A percentile compares a stretch with the other conserved stretches of the same genome.
Conservation (phyloP, 768 basidiomycete genomes). For the Stropharia rugosoannulata region DNA sequence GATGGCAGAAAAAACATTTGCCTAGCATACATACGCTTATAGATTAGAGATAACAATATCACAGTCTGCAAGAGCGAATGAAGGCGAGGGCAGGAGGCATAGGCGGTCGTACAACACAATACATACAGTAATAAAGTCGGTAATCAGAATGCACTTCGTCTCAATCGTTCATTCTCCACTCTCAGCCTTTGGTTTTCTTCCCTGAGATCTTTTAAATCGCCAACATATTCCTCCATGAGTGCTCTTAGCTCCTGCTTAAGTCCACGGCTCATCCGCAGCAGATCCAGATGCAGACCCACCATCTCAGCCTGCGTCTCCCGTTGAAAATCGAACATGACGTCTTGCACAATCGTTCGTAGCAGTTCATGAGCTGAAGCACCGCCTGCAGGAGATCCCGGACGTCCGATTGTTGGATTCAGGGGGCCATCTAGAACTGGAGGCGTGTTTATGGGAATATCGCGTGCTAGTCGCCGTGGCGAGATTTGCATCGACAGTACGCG, state of each 20-base stretch:
- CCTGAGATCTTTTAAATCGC: constrained; percentile 56
- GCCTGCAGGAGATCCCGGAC: constrained; percentile 12
- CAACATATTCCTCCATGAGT: constrained; percentile 60
- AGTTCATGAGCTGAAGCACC: constrained; percentile 52
- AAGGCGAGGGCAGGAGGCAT: no score
- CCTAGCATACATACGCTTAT: no score
- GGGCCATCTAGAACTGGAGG: constrained; percentile 35
- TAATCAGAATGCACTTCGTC: constrained; percentile 30
- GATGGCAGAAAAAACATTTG: no score
- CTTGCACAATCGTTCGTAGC: constrained; percentile 61
- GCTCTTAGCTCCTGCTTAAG: constrained; percentile 66
- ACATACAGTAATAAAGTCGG: no score
- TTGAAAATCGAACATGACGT: constrained; percentile 74
- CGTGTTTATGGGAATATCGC: constrained; percentile 20
- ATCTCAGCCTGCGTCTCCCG: constrained; percentile 70
- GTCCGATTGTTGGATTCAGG: neutral
- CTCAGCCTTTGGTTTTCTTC: constrained; percentile 68
- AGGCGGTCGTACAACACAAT: no score
- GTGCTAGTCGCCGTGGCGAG: constrained; percentile 47
- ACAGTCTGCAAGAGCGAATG: no score
- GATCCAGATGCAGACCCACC: constrained; percentile 71
- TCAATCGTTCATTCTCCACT: constrained; percentile 67
- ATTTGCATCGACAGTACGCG: constrained; percentile 52
- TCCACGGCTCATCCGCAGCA: constrained; percentile 67
- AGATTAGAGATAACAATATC: no score